Evolutionary conservation across 2,329 filamentous ascomycete genomes (phyloP).

Genomic region (Alternaria arborescens): DNA sequence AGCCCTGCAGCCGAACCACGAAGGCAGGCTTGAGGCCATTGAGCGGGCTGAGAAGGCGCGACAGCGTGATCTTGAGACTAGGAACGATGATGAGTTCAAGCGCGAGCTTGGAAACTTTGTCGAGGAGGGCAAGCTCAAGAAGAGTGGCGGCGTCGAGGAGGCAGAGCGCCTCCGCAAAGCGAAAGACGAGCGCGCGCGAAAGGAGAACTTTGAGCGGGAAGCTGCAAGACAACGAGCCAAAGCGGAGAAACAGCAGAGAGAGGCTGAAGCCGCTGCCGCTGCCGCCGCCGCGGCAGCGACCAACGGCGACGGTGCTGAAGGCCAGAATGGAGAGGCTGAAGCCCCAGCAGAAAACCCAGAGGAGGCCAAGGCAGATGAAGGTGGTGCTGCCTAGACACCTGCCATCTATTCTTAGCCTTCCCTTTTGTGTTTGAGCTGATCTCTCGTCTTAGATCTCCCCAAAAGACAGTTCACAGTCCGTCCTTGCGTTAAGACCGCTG

Average conservation of each 20-base stretch:
- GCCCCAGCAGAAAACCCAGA: conserved; percentile 30
- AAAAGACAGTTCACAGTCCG: conserved; percentile 32
- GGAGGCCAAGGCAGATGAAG: conserved; percentile 48
- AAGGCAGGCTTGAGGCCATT: conserved; percentile 91
- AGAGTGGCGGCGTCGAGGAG: conserved; percentile 94
- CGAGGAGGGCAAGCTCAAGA: conserved; percentile 89
- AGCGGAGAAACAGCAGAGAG: conserved; percentile 55
- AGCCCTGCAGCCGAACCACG: conserved; percentile 92
- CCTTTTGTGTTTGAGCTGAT: conserved; percentile 36
- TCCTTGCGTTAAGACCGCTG: conserved; percentile 41
- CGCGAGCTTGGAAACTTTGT: conserved; percentile 88
- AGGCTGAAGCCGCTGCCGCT: conserved; percentile 44
- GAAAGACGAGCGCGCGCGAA: conserved; percentile 86
- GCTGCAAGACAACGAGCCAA: conserved; percentile 56
- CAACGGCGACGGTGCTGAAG: conserved; percentile 35
- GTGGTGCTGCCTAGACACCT: conserved; percentile 45
- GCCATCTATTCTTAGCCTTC: conserved; percentile 22
- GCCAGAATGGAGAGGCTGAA: conserved; percentile 34
- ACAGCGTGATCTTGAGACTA: conserved; percentile 84
- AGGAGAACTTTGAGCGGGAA: conserved; percentile 71
- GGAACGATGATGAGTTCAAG: conserved; percentile 78
- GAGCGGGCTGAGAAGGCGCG: conserved; percentile 94
- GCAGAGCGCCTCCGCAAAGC: conserved; percentile 82
- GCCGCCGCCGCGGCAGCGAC: conserved; percentile 30
- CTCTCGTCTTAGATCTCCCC: conserved; percentile 26